These are phyloP conservation scores for Crithidia sp. DNA, from an alignment of 208 protist genomes.

Conservation along the genomic window DNA sequence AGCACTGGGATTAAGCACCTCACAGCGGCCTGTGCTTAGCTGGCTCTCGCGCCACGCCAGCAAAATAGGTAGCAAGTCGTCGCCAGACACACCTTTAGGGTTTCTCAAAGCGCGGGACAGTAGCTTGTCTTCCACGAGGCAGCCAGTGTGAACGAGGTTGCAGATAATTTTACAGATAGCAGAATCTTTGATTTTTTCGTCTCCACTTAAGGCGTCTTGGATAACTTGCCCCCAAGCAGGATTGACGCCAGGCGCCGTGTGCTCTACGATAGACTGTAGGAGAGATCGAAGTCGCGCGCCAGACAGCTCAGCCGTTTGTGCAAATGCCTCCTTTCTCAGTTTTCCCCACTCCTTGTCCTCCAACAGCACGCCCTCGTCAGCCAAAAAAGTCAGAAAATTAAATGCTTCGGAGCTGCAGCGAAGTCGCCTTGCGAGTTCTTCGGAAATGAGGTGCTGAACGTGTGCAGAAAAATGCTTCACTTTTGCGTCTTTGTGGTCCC, in stretches of 20 bases:
- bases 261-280: constrained; percentile 2
- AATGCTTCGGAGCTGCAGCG: not conserved
- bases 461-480: not conserved
- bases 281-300: not conserved
- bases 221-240: constrained; percentile 14
- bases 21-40: not conserved
- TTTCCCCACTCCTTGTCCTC: constrained; percentile 11
- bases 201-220: constrained; percentile 11
- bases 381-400: constrained; percentile 2
- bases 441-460: constrained; percentile 1
- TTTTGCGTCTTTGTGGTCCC: not conserved
- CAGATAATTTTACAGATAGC: constrained; percentile 1
- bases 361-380: constrained; percentile 9
- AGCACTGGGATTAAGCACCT: not conserved
- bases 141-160: constrained; percentile 3
- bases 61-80: not conserved
- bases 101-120: not conserved
- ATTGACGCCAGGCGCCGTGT: not conserved
- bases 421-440: constrained; percentile 11
- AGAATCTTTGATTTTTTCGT: not conserved
- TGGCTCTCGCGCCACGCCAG: not conserved
- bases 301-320: not conserved
- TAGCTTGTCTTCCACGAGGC: not conserved
- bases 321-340: constrained; percentile 7
- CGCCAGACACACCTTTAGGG: not conserved